Base-by-base conservation (phyloP, 2,329 filamentous ascomycete genomes). In the Purpureocillium lavendulum region DNA sequence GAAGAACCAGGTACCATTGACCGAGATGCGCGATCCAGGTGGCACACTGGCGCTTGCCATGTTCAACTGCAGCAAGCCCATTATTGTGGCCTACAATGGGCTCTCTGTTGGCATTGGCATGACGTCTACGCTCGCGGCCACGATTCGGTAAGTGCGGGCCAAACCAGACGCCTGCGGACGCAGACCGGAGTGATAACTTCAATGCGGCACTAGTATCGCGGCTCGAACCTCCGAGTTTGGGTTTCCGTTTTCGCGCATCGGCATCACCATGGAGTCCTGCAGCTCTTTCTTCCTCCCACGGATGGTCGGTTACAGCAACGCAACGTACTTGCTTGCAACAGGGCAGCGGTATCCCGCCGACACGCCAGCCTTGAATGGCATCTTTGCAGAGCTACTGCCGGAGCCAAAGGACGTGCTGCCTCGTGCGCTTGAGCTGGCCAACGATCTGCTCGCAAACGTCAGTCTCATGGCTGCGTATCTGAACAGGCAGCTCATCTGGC, bases 1-100 rank as follows among this genome's bases (percentile, higher is more conserved):
- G 7, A 36, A 30, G 17, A 13, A 30, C 24, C 11, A 7, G 4
- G 9, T 9, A 7, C 24, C 11, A 4, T n/a, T 24, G 11, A 30
- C 21, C 24, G 35, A 28, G 12, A 36, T 36, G 35, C 35, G 35
- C 7, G 35, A 36, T 30, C 35, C 35, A 3, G 76, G 76, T 51
- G 75, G 43, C 12, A 37, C 37, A 2, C 21, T 45, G 12, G 43
- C 43, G 17, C 30, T 45, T n/a, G 35, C 43, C 17, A 39, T 49
- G 13, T 43, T 43, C 14, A 39, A 41, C 16, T 49, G 43, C 37
- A 39, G 33, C 37, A 49, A 46, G 34, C 47, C 47, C 13, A 36
- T 45, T 9, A 42, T 49, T 13, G 47, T 43, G 10, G 45, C 44
- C 8, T 38, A 46, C 5, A 46, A 49, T n/a, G 46, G 46, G 4